Base-by-base conservation (phyloP, 805 yeast species). In the Ogataea dorogensis region DNA sequence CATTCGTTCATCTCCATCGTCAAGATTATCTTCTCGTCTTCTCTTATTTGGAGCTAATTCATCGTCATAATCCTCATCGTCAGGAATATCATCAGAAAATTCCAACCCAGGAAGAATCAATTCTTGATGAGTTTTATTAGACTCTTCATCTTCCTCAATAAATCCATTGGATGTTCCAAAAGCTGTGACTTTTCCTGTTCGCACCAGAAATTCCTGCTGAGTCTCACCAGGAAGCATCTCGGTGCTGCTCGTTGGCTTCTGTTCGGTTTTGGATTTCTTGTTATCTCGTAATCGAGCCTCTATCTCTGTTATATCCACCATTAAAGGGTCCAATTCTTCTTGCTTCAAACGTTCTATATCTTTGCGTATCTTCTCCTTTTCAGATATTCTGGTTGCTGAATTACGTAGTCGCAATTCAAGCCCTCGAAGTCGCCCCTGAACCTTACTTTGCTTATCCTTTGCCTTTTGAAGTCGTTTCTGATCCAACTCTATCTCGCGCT, bases 101-200 rank as follows among this genome's bases (percentile, higher is more conserved):
- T 42, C 61, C 30, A 74, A 58, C 1, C 82, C 81, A 0, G 84
- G 83, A 8, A 67, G 65, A 19, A 72, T 48, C 33, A 78, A 58
- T 36, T 65, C 53, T 38, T 65, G 68, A 49, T 76, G 81, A 17
- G 27, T 44, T 6, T 29, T 50, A 1, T 42, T 45, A 1, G 51
- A 60, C 2, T 24, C n/a, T 10, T 56, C 61, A 11, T 56, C 64
- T 2, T 64, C 70, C 24, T 68, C 69, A 12, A 65, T 69, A 48
- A 86, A 83, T 2, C 77, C 80, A 25, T 70, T 68, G 14, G 75
- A 63, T 19, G 76, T 75, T 8, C 96, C 95, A 66, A 93, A 93
- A 0, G 98, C 98, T 0, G 98, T 93, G 38, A 88, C 77, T 56
- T 87, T 80, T 18, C 98, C 98, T 0, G 91, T 89, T 46, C 98